phyloP scores from a whole-genome alignment of 345 rosid species.

The Nephelium lappaceum region DNA sequence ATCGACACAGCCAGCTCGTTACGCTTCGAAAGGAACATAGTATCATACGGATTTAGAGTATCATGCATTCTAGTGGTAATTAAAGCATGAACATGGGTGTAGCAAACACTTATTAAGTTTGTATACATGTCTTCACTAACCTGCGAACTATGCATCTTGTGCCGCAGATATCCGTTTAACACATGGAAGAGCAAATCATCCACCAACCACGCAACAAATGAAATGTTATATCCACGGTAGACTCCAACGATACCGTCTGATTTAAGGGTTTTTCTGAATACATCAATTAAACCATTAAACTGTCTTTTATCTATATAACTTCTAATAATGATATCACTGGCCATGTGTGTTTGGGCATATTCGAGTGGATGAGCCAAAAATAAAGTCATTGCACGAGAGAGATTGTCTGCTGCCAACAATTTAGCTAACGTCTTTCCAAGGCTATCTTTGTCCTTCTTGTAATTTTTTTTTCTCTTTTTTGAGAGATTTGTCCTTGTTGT shows the following conservation, averaged over 20 bases:
- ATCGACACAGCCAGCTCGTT: slow-evolving; percentile 19
- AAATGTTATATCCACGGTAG: not conserved
- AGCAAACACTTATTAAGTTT: too few relatives aligned
- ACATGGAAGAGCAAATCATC: not conserved
- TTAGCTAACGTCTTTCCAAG: not conserved
- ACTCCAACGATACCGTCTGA: not conserved
- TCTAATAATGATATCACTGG: not conserved
- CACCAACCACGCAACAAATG: not conserved
- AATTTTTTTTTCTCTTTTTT: too few relatives aligned
- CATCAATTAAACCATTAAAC: not conserved
- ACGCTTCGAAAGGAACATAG: slow-evolving; percentile 18
- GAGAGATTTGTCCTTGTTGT: too few relatives aligned
- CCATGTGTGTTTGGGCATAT: not conserved
- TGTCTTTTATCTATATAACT: not conserved
- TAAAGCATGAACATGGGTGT: too few relatives aligned
- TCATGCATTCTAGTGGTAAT: too few relatives aligned
- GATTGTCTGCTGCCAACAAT: not conserved
- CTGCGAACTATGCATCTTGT: too few relatives aligned
- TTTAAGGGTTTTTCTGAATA: not conserved
- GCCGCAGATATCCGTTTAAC: too few relatives aligned
- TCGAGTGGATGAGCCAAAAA: not conserved
- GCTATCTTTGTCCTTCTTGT: not conserved
- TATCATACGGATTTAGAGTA: too few relatives aligned
- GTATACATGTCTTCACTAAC: too few relatives aligned
- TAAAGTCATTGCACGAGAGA: not conserved